Conservation (phyloP, 1,139 yeast genomes). For the Maudiozyma humilis region DNA sequence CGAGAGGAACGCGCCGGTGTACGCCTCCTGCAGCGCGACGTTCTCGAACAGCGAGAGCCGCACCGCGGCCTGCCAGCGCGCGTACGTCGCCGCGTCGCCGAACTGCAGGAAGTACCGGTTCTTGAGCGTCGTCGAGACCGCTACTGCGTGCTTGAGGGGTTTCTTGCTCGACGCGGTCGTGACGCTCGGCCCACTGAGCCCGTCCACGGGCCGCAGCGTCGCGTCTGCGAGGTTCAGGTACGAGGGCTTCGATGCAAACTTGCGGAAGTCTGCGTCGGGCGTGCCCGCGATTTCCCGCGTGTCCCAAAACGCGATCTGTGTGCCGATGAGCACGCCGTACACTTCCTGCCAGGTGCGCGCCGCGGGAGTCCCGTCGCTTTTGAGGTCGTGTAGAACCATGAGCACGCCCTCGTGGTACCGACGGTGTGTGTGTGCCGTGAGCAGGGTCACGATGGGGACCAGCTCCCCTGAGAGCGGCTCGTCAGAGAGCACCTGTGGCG, state of each 20-base stretch:
- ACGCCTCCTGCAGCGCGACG: conserved; percentile 80
- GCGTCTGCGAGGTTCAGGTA: conserved; percentile 90
- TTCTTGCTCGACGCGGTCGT: conserved; percentile 36
- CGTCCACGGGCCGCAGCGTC: conserved; percentile 64
- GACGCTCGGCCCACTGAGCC: conserved; percentile 62
- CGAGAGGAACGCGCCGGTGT: conserved; percentile 85
- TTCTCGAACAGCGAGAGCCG: conserved; percentile 74
- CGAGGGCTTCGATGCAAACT: conserved; percentile 60
- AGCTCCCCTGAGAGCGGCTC: conserved; percentile 50
- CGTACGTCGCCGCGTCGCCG: conserved; percentile 47
- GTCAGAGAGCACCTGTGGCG: conserved; percentile 14
- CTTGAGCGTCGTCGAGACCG: conserved; percentile 83
- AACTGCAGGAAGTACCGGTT: conserved; percentile 79
- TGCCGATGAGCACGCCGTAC: conserved; percentile 83
- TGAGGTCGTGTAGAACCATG: conserved; percentile 62
- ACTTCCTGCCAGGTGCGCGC: conserved; percentile 88
- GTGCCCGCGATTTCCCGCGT: conserved; percentile 61
- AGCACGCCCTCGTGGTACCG: conserved; percentile 68
- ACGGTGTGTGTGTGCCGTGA: conserved; percentile 66
- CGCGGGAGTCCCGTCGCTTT: conserved; percentile 75
- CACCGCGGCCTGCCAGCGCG: conserved; percentile 72
- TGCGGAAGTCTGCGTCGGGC: conserved; percentile 43
- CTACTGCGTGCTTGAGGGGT: conserved; percentile 65
- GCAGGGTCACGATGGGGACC: conserved; percentile 63
- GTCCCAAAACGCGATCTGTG: conserved; percentile 89